Percentiles rank a stretch among this genome's conserved stretches.
Conservation (phyloP, 2,329 filamentous ascomycete species). For the Plenodomus lindquistii region DNA sequence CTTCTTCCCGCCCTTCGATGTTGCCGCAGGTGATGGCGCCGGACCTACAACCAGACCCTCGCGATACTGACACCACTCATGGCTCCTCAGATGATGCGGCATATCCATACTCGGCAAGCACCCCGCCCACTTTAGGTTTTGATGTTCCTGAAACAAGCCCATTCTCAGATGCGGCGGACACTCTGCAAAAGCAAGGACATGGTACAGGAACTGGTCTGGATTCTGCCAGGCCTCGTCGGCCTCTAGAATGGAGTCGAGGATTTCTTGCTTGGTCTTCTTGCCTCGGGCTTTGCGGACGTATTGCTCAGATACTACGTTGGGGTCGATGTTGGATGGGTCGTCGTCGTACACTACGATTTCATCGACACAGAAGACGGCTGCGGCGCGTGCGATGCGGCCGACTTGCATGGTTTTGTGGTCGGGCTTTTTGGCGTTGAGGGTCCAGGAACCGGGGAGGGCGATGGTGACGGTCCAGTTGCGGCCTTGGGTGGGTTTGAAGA, state of each 20-base stretch:
- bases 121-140: constrained; percentile 74
- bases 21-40: constrained; percentile 9
- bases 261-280: constrained; percentile 54
- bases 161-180: constrained; percentile 77
- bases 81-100: constrained; percentile 76
- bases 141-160: constrained; percentile 75
- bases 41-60: constrained; percentile 69
- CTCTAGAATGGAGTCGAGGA: constrained; percentile 39
- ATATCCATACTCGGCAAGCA: constrained; percentile 78
- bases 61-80: constrained; percentile 78
- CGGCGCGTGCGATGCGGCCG: constrained; percentile 76
- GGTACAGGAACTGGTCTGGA: constrained; percentile 77
- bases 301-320: constrained; percentile 23
- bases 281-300: constrained; percentile 22
- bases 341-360: constrained; percentile 85
- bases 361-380: constrained; percentile 82
- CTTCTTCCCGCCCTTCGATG: constrained; percentile 52
- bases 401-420: constrained; percentile 76
- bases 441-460: constrained; percentile 75
- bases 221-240: constrained; percentile 64
- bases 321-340: constrained; percentile 47
- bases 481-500: constrained; percentile 67
- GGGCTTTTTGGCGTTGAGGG: constrained; percentile 66
- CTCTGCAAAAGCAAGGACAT: constrained; percentile 80
- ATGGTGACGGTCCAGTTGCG: constrained; percentile 76